These are phyloP conservation scores for Elongisporangium anandrum DNA, from an alignment of 352 stramenopile genomes.

Conservation along the genomic window DNA sequence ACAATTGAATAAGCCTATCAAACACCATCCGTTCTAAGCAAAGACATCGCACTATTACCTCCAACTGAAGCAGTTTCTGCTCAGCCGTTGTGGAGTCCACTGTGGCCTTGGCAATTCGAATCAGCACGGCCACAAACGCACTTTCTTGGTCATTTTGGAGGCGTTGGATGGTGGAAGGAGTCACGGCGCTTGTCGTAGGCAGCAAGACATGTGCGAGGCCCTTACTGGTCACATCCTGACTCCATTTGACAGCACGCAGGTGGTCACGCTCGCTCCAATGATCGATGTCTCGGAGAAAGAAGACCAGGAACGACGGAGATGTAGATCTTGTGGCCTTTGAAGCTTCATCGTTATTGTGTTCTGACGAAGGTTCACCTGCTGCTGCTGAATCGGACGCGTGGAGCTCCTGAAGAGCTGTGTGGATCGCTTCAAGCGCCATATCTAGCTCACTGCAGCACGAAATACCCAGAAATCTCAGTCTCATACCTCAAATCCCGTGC, in stretches of 20 bases:
- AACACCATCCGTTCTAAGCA: not conserved
- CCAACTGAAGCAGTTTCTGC: slow-evolving; percentile 43
- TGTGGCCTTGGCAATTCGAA: slow-evolving; percentile 46
- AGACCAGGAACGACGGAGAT: slow-evolving; percentile 25
- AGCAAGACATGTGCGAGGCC: slow-evolving; percentile 59
- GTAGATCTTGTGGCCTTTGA: not conserved
- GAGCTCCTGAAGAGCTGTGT: slow-evolving; percentile 8
- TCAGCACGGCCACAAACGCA: slow-evolving; percentile 57
- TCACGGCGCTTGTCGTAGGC: slow-evolving; percentile 34
- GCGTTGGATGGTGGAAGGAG: slow-evolving; percentile 31
- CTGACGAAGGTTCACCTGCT: not conserved
- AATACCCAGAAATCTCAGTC: not conserved
- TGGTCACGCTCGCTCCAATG: slow-evolving; percentile 23
- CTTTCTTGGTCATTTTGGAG: slow-evolving; percentile 22
- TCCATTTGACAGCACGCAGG: slow-evolving; percentile 44
- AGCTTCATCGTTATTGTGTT: not conserved
- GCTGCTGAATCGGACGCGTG: not conserved
- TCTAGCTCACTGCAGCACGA: slow-evolving; percentile 2
- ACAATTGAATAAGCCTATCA: not conserved
- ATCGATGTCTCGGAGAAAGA: slow-evolving; percentile 60
- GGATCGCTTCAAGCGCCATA: slow-evolving; percentile 6
- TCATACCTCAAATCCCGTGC: not conserved
- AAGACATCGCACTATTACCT: slow-evolving; percentile 15
- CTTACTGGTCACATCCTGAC: slow-evolving; percentile 33
- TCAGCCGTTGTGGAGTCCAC: slow-evolving; percentile 35